Evolutionary conservation across 148 eudicot genomes (phyloP).

Genomic region (Rheum nobile): DNA sequence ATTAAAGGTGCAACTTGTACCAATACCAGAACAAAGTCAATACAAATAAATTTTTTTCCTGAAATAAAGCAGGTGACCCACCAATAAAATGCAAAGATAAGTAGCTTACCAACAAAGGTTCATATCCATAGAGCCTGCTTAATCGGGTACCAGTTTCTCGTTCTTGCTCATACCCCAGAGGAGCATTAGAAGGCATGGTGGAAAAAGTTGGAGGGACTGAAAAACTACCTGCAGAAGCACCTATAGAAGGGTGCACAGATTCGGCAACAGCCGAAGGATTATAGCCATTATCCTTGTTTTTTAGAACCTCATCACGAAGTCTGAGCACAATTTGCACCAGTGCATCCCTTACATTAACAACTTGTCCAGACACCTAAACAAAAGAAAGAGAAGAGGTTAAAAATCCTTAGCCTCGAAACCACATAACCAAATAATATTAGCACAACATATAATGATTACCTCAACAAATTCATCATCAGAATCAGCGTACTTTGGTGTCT

Average conservation of each 20-base stretch:
- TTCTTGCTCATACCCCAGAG: slow-evolving; percentile 60
- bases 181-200: slow-evolving; percentile 29
- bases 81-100: slow-evolving; percentile 7
- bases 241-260: slow-evolving; percentile 38
- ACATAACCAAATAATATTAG: background rate
- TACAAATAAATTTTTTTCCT: background rate
- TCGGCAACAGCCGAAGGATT: slow-evolving; percentile 41
- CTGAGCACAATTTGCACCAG: slow-evolving; percentile 74
- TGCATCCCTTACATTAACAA: slow-evolving; percentile 72
- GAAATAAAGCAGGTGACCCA: background rate
- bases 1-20: background rate
- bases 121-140: slow-evolving; percentile 56
- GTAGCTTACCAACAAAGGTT: slow-evolving; percentile 60
- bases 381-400: background rate
- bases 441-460: slow-evolving; percentile 25
- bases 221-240: slow-evolving; percentile 44
- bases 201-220: slow-evolving; percentile 46
- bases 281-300: slow-evolving; percentile 38
- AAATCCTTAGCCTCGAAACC: background rate
- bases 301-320: slow-evolving; percentile 77
- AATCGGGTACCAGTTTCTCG: slow-evolving; percentile 44
- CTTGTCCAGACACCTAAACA: slow-evolving; percentile 64
- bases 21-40: background rate
- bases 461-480: slow-evolving; percentile 60
- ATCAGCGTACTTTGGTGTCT: slow-evolving; percentile 57